Evolutionary conservation across 768 basidiomycete species (phyloP).

Genomic region (Trametopsis cervina): DNA sequence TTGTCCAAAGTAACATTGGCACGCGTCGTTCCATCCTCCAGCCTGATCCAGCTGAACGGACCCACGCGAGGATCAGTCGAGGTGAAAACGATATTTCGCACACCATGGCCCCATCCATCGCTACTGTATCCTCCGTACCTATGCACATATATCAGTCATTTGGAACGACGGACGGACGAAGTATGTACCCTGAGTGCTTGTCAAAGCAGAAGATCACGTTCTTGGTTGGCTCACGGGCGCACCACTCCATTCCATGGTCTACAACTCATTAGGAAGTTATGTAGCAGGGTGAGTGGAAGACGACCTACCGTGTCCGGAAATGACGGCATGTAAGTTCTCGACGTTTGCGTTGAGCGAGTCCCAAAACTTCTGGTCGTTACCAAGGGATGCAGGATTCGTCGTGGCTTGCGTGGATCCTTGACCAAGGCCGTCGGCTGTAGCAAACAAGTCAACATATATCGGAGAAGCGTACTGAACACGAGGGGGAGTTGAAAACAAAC

Average conservation of each 20-base stretch:
- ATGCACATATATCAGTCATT: too few relatives aligned
- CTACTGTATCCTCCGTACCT: slow-evolving; percentile 63
- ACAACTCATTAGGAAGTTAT: neutral
- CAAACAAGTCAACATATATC: neutral
- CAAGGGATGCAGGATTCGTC: slow-evolving; percentile 26
- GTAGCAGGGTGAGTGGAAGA: neutral
- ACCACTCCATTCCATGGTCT: slow-evolving; percentile 83
- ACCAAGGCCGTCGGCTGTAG: slow-evolving; percentile 43
- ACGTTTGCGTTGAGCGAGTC: slow-evolving; percentile 48
- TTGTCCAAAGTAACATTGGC: slow-evolving; percentile 47
- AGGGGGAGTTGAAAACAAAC: slow-evolving; percentile 22
- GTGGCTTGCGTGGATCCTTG: slow-evolving; percentile 58
- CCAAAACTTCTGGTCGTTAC: slow-evolving; percentile 58
- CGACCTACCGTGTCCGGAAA: slow-evolving; percentile 62
- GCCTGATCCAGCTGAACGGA: slow-evolving; percentile 58
- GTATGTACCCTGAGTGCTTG: slow-evolving; percentile 63
- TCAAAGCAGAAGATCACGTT: slow-evolving; percentile 68
- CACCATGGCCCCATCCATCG: slow-evolving; percentile 55
- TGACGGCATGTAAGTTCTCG: slow-evolving; percentile 57
- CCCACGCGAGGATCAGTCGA: slow-evolving; percentile 37
- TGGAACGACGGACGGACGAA: too few relatives aligned
- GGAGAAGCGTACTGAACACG: neutral
- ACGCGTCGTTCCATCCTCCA: slow-evolving; percentile 51
- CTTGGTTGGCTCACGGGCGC: slow-evolving; percentile 55
- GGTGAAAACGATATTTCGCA: slow-evolving; percentile 55